Conservation (phyloP, 306 rosid genomes). For the Cucurbita moschata region DNA sequence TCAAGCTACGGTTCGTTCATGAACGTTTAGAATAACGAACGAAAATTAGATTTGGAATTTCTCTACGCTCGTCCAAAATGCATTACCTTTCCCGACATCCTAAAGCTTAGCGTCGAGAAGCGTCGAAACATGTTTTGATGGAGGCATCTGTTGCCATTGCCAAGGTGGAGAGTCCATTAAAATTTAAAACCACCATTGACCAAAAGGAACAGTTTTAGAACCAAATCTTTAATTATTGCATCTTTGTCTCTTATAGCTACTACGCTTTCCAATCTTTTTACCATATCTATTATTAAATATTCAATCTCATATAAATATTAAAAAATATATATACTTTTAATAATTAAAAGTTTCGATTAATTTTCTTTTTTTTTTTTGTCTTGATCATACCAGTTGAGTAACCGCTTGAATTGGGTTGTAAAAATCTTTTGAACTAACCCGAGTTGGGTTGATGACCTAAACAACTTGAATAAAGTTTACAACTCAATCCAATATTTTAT, state of each 20-base stretch:
- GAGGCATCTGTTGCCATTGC: background rate
- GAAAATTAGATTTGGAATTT: too few relatives aligned
- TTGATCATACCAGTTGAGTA: too few relatives aligned
- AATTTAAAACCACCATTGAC: background rate
- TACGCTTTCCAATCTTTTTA: background rate
- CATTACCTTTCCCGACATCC: background rate
- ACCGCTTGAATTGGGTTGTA: too few relatives aligned
- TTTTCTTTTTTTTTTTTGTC: too few relatives aligned
- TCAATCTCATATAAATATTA: background rate
- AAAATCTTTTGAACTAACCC: too few relatives aligned
- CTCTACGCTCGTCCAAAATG: too few relatives aligned
- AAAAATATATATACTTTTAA: too few relatives aligned
- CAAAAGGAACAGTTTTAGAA: background rate
- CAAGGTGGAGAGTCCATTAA: constrained; percentile 7
- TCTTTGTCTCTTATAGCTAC: background rate
- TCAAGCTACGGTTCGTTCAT: background rate
- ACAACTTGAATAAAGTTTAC: too few relatives aligned
- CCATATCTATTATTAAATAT: background rate
- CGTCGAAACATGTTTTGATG: background rate
- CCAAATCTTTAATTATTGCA: background rate
- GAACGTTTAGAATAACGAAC: background rate
- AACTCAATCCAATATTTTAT: too few relatives aligned
- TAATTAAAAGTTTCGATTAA: too few relatives aligned
- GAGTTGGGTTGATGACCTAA: too few relatives aligned
- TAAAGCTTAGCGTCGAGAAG: too few relatives aligned